Conservation (phyloP, 345 rosid genomes). For the Ceriops zippeliana region DNA sequence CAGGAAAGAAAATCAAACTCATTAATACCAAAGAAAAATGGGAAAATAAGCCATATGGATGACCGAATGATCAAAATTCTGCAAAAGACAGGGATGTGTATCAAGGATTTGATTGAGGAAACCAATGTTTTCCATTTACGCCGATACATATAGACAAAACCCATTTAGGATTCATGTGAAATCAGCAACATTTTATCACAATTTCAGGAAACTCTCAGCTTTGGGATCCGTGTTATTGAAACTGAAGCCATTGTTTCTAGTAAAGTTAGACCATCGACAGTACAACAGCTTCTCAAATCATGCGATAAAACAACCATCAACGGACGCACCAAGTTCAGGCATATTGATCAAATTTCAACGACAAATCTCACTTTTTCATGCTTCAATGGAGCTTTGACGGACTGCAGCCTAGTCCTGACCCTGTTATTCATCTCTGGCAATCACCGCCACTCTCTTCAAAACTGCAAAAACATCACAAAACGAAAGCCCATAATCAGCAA, state of each 20-base stretch:
- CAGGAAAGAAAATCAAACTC: background rate
- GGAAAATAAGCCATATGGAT: background rate
- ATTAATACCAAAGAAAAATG: background rate
- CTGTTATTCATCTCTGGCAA: constrained; percentile 34
- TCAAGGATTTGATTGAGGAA: background rate
- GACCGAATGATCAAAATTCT: background rate
- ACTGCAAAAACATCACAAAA: constrained; percentile 8
- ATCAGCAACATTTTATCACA: constrained; percentile 5
- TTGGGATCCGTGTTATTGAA: constrained; percentile 25
- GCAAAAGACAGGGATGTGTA: background rate
- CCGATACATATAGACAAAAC: constrained; percentile 4
- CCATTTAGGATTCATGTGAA: constrained; percentile 22
- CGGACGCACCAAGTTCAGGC: constrained; percentile 9
- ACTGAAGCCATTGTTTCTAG: constrained; percentile 26
- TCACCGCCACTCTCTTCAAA: background rate
- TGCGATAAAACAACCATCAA: background rate
- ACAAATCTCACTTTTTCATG: constrained; percentile 39
- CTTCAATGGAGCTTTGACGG: constrained; percentile 32
- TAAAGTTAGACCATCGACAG: constrained; percentile 6
- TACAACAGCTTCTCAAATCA: constrained; percentile 23
- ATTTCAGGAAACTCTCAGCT: constrained; percentile 18
- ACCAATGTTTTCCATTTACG: background rate
- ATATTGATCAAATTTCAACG: constrained; percentile 19
- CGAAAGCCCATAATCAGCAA: constrained; percentile 2
- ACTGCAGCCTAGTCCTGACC: constrained; percentile 25